phyloP scores from a whole-genome alignment of 2,329 filamentous ascomycete genomes.

The Colletotrichum spaethianum region DNA sequence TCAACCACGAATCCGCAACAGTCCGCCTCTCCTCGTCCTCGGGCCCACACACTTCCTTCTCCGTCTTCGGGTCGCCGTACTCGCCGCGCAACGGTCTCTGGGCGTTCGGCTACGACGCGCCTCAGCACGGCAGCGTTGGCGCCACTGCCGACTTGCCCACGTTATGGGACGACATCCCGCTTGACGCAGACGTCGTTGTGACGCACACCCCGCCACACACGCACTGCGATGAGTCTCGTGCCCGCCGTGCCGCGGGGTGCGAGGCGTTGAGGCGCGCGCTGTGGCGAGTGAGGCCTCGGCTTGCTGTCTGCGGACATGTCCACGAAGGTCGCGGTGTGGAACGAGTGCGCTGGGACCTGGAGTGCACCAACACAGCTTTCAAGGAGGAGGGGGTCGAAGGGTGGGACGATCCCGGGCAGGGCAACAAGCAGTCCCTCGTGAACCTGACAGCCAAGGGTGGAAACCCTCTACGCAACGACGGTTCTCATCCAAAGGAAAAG shows the following conservation, averaged over 20 bases:
- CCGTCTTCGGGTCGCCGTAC: slow-evolving; percentile 79
- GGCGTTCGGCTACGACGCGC: slow-evolving; percentile 75
- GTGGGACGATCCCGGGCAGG: slow-evolving; percentile 74
- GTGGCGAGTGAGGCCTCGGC: slow-evolving; percentile 72
- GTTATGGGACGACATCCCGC: slow-evolving; percentile 74
- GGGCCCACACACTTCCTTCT: slow-evolving; percentile 74
- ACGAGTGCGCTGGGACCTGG: slow-evolving; percentile 72
- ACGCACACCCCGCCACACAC: slow-evolving; percentile 78
- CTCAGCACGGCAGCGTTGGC: slow-evolving; percentile 42
- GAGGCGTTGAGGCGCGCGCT: slow-evolving; percentile 70
- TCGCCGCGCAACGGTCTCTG: slow-evolving; percentile 71
- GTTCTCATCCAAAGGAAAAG: slow-evolving; percentile 43
- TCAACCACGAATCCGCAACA: slow-evolving; percentile 69
- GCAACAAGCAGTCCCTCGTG: slow-evolving; percentile 73
- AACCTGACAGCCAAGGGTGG: slow-evolving; percentile 68
- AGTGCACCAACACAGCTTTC: slow-evolving; percentile 54
- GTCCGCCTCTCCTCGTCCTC: slow-evolving; percentile 67
- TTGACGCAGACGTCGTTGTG: slow-evolving; percentile 75
- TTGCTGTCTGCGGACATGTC: slow-evolving; percentile 81
- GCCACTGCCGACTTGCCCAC: slow-evolving; percentile 45
- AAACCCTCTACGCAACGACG: slow-evolving; percentile 62
- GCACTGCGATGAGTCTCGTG: slow-evolving; percentile 67
- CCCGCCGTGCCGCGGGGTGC: slow-evolving; percentile 67
- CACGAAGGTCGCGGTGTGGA: slow-evolving; percentile 77
- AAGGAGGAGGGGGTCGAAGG: slow-evolving; percentile 58